A percentile compares a stretch with the other conserved stretches of the same genome.
Conservation (phyloP, 106 monocot species). For the Apostasia ramifera region DNA sequence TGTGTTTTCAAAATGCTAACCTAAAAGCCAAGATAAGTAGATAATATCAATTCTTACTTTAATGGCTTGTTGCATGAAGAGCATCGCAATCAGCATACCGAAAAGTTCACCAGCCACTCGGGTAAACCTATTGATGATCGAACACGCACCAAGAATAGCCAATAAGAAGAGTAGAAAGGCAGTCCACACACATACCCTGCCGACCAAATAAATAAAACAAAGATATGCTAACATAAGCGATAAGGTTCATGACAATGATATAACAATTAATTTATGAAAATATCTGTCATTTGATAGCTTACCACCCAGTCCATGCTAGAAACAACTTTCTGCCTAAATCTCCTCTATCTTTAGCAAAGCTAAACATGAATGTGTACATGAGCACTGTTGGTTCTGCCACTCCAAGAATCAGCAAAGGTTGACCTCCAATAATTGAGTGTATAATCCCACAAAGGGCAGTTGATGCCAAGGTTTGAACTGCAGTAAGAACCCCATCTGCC, state of each 20-base stretch:
- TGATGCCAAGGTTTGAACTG: conserved; percentile 68
- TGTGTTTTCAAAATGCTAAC: too few species aligned
- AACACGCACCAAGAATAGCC: conserved; percentile 74
- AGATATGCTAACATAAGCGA: not conserved
- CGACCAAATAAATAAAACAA: conserved; percentile 3
- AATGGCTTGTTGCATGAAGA: conserved; percentile 86
- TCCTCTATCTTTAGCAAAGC: conserved; percentile 52
- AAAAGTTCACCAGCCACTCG: conserved; percentile 83
- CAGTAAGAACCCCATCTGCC: conserved; percentile 57
- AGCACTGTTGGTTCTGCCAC: conserved; percentile 44
- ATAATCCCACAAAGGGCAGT: conserved; percentile 61
- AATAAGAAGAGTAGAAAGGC: conserved; percentile 56
- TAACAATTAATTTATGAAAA: not conserved
- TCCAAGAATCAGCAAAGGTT: conserved; percentile 47
- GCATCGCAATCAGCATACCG: conserved; percentile 78
- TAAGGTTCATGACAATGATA: not conserved
- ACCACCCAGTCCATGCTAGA: conserved; percentile 11
- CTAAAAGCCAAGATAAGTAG: not conserved
- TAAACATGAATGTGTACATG: conserved; percentile 78
- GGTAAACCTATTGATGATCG: conserved; percentile 84
- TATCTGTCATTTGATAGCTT: not conserved
- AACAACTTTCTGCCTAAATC: conserved; percentile 33
- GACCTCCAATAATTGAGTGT: conserved; percentile 59
- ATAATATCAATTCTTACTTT: conserved; percentile 28
- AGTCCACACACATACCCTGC: conserved; percentile 93